These are phyloP conservation scores for Colletotrichum sp. DNA, from an alignment of 2,329 filamentous ascomycete species.

Conservation along the genomic window DNA sequence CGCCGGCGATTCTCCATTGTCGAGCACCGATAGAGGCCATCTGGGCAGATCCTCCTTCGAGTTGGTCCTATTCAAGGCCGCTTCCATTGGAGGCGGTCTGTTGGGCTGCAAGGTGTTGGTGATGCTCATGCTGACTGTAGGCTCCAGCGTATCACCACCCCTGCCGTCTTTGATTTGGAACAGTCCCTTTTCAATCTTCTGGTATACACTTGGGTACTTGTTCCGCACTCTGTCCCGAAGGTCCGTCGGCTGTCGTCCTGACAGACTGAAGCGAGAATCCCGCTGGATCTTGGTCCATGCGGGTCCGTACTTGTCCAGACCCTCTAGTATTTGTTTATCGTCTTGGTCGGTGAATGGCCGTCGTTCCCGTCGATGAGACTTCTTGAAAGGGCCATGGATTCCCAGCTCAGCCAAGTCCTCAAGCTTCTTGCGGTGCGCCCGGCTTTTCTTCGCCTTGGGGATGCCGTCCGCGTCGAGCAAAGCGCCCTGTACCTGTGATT, in stretches of 20 bases:
- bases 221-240: slow-evolving; percentile 68
- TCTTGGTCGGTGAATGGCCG: slow-evolving; percentile 68
- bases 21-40: slow-evolving; percentile 43
- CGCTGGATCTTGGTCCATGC: slow-evolving; percentile 71
- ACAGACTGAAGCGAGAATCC: slow-evolving; percentile 62
- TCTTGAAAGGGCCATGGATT: slow-evolving; percentile 67
- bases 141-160: slow-evolving; percentile 52
- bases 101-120: slow-evolving; percentile 47
- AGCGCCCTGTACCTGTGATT: slow-evolving; percentile 18
- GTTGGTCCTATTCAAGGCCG: slow-evolving; percentile 41
- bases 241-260: slow-evolving; percentile 65
- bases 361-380: slow-evolving; percentile 64
- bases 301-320: slow-evolving; percentile 64
- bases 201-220: slow-evolving; percentile 65
- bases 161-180: slow-evolving; percentile 49
- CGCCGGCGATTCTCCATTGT: slow-evolving; percentile 29
- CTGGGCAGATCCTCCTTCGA: slow-evolving; percentile 54
- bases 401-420: slow-evolving; percentile 62
- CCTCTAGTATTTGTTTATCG: slow-evolving; percentile 65
- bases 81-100: slow-evolving; percentile 41
- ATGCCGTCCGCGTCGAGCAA: slow-evolving; percentile 38
- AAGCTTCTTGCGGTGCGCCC: slow-evolving; percentile 60
- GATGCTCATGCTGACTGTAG: slow-evolving; percentile 55
- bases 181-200: slow-evolving; percentile 59
- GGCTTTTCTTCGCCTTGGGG: slow-evolving; percentile 52